A percentile compares a stretch with the other conserved stretches of the same genome.
phyloP scores from a whole-genome alignment of 768 basidiomycete species.

The Coprinopsis sp. region DNA sequence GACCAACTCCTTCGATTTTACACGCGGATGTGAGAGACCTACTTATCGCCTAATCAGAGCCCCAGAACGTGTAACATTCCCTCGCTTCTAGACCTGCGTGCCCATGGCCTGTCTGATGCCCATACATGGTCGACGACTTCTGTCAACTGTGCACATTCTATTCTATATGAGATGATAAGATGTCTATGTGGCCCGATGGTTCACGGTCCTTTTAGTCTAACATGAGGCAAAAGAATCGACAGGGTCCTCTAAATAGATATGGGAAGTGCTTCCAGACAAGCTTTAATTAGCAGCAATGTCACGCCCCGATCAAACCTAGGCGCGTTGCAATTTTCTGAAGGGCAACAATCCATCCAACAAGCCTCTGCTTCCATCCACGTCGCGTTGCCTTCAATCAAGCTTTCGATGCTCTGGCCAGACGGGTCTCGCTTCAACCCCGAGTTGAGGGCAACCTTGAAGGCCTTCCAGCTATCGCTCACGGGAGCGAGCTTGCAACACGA shows the following conservation, averaged over 20 bases:
- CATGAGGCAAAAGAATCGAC: no score
- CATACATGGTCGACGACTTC: no score
- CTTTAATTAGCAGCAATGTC: constrained; percentile 5
- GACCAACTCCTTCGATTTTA: no score
- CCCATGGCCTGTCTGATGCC: no score
- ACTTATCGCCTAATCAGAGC: no score
- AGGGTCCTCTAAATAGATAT: background rate
- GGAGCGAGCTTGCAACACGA: background rate
- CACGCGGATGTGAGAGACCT: no score
- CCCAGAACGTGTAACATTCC: no score
- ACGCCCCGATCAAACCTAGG: constrained; percentile 3
- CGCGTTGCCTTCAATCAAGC: background rate
- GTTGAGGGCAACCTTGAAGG: constrained; percentile 4
- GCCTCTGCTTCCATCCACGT: constrained; percentile 5
- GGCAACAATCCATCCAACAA: constrained; percentile 4
- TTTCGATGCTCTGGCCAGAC: background rate
- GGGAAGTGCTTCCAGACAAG: constrained; percentile 4
- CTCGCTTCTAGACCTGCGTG: no score
- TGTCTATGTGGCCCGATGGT: no score
- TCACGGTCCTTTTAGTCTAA: no score
- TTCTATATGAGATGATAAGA: no score
- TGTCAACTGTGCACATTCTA: no score
- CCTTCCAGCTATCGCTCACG: constrained; percentile 1
- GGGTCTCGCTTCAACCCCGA: constrained; percentile 1
- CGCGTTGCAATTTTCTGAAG: constrained; percentile 1